Evolutionary conservation across 192 early-diverging fungal genomes (phyloP), one percentile per base, ranked within the genome.

Genomic region (Kickxella alabastrina): DNA sequence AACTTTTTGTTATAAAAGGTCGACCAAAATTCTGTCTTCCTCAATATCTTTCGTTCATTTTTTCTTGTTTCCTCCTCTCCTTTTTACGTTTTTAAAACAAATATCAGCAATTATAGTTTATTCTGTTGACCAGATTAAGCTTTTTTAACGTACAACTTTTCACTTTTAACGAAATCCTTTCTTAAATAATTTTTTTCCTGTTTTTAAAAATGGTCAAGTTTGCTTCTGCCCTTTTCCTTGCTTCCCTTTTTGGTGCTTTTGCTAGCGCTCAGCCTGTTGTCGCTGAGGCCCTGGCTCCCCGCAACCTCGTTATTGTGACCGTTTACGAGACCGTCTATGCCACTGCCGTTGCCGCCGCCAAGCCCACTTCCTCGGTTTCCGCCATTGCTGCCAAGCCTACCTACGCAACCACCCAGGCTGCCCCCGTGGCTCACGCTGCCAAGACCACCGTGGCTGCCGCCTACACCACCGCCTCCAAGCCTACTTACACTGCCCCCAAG

Each of bases 91-190:
- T 32, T n/a, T 41, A 26, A 43, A 34, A 52, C n/a, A n/a, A n/a
- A n/a, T n/a, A n/a, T n/a, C n/a, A n/a, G n/a, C n/a, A n/a, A n/a
- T n/a, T n/a, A n/a, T n/a, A n/a, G n/a, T 47, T 48, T 19, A 44
- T 21, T 67, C 65, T 67, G 65, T 67, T 58, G 65, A 67, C 52
- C 65, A 38, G 65, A 55, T 46, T 51, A 15, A 47, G 9, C 6
- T 12, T 6, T 32, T 32, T n/a, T n/a, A n/a, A n/a, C n/a, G n/a
- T n/a, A n/a, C n/a, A n/a, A n/a, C 31, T 32, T 32, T 32, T 32
- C 12, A 32, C 12, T 8, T 12, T 32, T 32, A 8, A 32, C 31
- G 31, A 32, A 32, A 6, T 32, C 6, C 12, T 12, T 12, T 32
- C 41, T 5, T 13, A 9, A 9, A 22, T 22, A 4, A 22, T 18